Evolutionary conservation across 208 protist species (phyloP), one percentile per base, ranked within the genome.

Genomic region (Leishmania arabica): DNA sequence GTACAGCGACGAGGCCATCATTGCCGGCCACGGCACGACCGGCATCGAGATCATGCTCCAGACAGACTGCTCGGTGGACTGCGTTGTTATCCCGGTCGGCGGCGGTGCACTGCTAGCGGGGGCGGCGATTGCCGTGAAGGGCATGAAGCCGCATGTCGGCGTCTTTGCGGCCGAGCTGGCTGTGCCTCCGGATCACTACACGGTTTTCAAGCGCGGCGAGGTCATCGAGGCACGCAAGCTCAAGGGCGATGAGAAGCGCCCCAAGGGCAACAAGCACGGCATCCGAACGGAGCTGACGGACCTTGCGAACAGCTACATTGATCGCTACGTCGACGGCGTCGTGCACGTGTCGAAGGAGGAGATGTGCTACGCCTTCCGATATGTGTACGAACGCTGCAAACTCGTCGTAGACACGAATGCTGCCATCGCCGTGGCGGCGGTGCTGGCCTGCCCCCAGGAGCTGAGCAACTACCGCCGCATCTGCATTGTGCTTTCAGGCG

Each of bases 21-120:
- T 99, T 78, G 92, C 94, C 40, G 98, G 98, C 42, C 88, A 97
- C 78, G 95, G 93, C 49, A 98, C 96, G 72, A 80, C 95, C 13
- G 95, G 95, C 5, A 86, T 98, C 54, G 95, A 98, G 87, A 87
- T 99, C 40, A 91, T 98, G 84, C 82, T 93, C 66, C 95, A 98
- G 87, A 92, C 90, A 37, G 88, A 95, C 70, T 89, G 89, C 85
- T 78, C 79, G 19, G 75, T 94, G 24, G 98, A 99, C 82, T 93
- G 89, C 65, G 82, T 99, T 31, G 85, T 99, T 8, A 89, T 94
- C 27, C 97, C 98, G 17, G 91, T 98, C 13, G 94, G 93, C 40
- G 97, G 96, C 37, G 97, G 92, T 24, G 94, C 95, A 1, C 89
- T 99, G 19, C 84, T 99, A 31, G 90, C 95, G 17, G 97, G 95